phyloP scores from a whole-genome alignment of 305 asterid genomes.

The Salvia sclarea region DNA sequence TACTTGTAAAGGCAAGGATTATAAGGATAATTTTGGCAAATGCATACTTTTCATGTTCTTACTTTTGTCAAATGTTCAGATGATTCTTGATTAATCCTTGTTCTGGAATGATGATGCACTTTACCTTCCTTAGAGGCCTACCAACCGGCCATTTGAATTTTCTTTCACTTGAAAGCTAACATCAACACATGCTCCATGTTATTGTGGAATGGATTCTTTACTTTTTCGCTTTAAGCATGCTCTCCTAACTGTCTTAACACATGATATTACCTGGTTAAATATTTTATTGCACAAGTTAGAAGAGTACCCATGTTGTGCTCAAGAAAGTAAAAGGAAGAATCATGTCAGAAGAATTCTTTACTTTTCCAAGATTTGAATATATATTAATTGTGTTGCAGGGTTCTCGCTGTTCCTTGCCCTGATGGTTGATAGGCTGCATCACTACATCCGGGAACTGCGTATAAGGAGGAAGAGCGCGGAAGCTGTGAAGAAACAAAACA shows the following conservation, averaged over 20 bases:
- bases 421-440: slow-evolving; percentile 83
- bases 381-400: slow-evolving; percentile 48
- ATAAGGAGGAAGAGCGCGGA: slow-evolving; percentile 72
- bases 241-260: slow-evolving; percentile 23
- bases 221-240: slow-evolving; percentile 12
- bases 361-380: neutral
- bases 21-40: neutral
- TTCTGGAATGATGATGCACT: slow-evolving; percentile 13
- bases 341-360: neutral
- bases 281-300: slow-evolving; percentile 3
- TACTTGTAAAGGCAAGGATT: neutral
- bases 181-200: slow-evolving; percentile 14
- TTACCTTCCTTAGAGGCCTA: slow-evolving; percentile 14
- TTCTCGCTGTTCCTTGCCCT: slow-evolving; percentile 79
- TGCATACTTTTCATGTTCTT: neutral
- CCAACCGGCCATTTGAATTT: slow-evolving; percentile 15
- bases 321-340: neutral
- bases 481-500: slow-evolving; percentile 67
- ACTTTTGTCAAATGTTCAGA: neutral
- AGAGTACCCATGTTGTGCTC: neutral
- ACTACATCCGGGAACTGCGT: slow-evolving; percentile 79
- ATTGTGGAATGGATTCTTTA: neutral
- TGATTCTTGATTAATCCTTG: slow-evolving; percentile 6
- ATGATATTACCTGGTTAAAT: slow-evolving; percentile 19
- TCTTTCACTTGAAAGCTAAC: slow-evolving; percentile 10